These are phyloP conservation scores for Ganoderma boninense DNA, from an alignment of 1,284 basidiomycete genomes.

Conservation along the genomic window DNA sequence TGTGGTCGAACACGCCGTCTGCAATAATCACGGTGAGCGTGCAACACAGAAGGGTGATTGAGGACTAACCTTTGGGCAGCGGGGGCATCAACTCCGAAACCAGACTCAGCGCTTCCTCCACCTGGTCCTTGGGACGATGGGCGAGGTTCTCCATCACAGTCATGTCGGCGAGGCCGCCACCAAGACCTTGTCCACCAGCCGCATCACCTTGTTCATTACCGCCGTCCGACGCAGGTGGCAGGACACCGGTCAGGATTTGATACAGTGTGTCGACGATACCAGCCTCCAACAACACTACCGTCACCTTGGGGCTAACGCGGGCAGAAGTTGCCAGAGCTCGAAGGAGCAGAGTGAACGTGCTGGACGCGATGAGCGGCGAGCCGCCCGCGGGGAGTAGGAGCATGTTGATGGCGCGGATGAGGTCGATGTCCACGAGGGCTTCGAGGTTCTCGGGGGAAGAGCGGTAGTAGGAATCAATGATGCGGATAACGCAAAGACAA, in stretches of 20 bases:
- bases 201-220: conserved; percentile 73
- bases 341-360: conserved; percentile 90
- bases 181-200: conserved; percentile 74
- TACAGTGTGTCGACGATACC: conserved; percentile 92
- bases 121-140: conserved; percentile 95
- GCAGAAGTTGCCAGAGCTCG: conserved; percentile 88
- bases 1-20: conserved; percentile 96
- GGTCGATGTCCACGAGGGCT: conserved; percentile 81
- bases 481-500: conserved; percentile 91
- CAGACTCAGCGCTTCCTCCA: conserved; percentile 90
- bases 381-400: conserved; percentile 89
- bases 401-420: conserved; percentile 85
- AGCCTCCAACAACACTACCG: conserved; percentile 86
- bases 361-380: conserved; percentile 82
- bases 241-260: conserved; percentile 91
- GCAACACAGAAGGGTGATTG: conserved; percentile 10
- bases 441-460: conserved; percentile 87
- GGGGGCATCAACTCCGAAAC: conserved; percentile 92
- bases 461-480: conserved; percentile 90
- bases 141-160: conserved; percentile 97
- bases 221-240: conserved; percentile 69
- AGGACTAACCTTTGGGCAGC: conserved; percentile 79
- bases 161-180: conserved; percentile 92
- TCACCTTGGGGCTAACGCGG: conserved; percentile 86
- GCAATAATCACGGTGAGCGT: conserved; percentile 21